Conservation (phyloP, 495 filamentous ascomycete genomes). For the Baudoinia panamericana region DNA sequence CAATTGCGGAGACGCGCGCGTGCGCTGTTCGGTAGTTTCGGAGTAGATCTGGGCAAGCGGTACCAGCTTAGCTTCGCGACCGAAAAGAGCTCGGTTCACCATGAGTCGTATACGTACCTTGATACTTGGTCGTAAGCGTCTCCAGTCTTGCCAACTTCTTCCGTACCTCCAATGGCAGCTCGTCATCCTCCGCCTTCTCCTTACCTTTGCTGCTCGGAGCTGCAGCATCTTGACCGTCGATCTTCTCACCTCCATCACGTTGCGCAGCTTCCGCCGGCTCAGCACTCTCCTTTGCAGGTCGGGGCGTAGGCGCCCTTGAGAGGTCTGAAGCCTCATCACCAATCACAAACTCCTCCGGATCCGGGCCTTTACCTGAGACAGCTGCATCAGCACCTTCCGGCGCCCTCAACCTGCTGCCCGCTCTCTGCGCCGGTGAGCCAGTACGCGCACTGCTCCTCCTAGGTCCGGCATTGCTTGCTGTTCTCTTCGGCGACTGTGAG, state of each 20-base stretch:
- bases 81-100: background rate
- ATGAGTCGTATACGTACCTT: constrained; percentile 41
- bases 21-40: constrained; percentile 86
- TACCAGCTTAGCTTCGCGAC: background rate
- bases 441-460: constrained; percentile 35
- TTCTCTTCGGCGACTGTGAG: constrained; percentile 27
- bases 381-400: constrained; percentile 39
- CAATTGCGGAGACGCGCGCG: constrained; percentile 67
- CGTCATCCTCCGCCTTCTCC: constrained; percentile 29
- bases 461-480: constrained; percentile 35
- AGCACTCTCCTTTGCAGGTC: constrained; percentile 23
- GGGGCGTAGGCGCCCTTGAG: constrained; percentile 43
- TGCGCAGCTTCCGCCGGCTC: constrained; percentile 2
- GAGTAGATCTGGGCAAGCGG: constrained; percentile 52
- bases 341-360: constrained; percentile 71
- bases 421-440: constrained; percentile 16
- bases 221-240: background rate
- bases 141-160: constrained; percentile 63
- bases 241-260: background rate
- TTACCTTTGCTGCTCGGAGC: constrained; percentile 11
- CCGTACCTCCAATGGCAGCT: constrained; percentile 61
- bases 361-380: constrained; percentile 44
- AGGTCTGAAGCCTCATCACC: constrained; percentile 46
- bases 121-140: constrained; percentile 74
- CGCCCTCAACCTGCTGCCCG: constrained; percentile 31